These are phyloP conservation scores for Saccharomycopsis hybrid DNA, from an alignment of 1,139 yeast species.

Conservation along the genomic window DNA sequence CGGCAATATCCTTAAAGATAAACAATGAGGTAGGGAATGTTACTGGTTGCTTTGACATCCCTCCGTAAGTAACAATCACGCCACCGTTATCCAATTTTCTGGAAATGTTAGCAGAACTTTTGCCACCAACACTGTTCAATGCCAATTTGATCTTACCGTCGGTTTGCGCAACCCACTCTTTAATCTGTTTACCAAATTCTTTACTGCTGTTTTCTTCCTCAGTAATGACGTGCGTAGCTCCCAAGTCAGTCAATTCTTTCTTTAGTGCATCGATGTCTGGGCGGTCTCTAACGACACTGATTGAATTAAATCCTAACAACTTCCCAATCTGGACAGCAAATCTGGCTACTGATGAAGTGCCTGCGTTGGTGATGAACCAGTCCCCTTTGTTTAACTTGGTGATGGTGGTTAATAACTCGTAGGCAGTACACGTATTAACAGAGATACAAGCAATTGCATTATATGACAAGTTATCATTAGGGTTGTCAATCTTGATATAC, in stretches of 20 bases:
- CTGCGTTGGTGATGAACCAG: conserved; percentile 96
- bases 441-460: conserved; percentile 74
- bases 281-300: conserved; percentile 84
- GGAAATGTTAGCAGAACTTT: conserved; percentile 72
- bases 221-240: conserved; percentile 87
- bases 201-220: conserved; percentile 74
- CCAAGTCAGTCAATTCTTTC: conserved; percentile 49
- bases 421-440: conserved; percentile 92
- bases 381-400: conserved; percentile 50
- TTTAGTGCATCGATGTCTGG: conserved; percentile 51
- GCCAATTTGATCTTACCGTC: conserved; percentile 60
- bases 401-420: conserved; percentile 46
- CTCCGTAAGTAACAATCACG: conserved; percentile 87
- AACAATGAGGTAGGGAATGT: conserved; percentile 80
- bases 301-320: conserved; percentile 70
- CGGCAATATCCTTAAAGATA: conserved; percentile 80
- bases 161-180: conserved; percentile 55
- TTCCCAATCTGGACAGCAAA: conserved; percentile 85
- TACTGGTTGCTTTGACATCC: conserved; percentile 95
- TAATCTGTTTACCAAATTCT: conserved; percentile 53
- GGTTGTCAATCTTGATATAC: conserved; percentile 42
- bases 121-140: conserved; percentile 90
- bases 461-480: conserved; percentile 7
- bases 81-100: conserved; percentile 71
- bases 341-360: conserved; percentile 94